Evolutionary conservation across 768 basidiomycete genomes (phyloP), one percentile per base, ranked within the genome.

Genomic region (Xerocomellus intermedius): DNA sequence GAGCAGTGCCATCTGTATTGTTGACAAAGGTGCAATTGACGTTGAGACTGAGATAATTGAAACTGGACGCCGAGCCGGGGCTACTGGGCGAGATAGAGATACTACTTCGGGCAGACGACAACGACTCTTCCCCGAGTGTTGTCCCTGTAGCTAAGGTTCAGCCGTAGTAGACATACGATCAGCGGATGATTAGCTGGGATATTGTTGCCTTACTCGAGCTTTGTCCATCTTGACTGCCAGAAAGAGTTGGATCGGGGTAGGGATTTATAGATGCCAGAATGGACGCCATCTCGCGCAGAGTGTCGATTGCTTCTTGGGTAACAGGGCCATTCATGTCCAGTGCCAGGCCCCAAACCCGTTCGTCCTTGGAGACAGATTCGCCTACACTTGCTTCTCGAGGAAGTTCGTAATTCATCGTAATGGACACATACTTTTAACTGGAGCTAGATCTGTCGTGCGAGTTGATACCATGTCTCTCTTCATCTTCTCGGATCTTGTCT

Each of bases 401-500:
- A 28, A n/a, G 36, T 2, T 19, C 37, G 8, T 28, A 14, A 22
- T 19, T 48, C n/a, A n/a, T n/a, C 24, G 2, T n/a, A 19, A 19
- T 12, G 9, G 4, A 7, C 21, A 17, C 35, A 13, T 38, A 48
- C 47, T 28, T 2, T 48, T 38, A 5, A 60, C 52, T 8, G 26
- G 28, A 14, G 21, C 33, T 8, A 60, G 2, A 5, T 60, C 13
- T 0, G 22, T 19, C 12, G 42, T 6, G 17, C 22, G 16, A 2
- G 33, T 42, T 3, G 49, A 60, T 12, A 60, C 14, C 1, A 55
- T 0, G 0, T 3, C 3, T n/a, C 46, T 55, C 36, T 38, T 60
- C 28, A 55, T 28, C 8, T 4, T 32, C 2, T 60, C 50, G 13
- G 58, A 60, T 1, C 46, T 60, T 5, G 58, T 37, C 58, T 51